Base-by-base conservation (phyloP, 2,329 filamentous ascomycete genomes). In the Phoma sp. region DNA sequence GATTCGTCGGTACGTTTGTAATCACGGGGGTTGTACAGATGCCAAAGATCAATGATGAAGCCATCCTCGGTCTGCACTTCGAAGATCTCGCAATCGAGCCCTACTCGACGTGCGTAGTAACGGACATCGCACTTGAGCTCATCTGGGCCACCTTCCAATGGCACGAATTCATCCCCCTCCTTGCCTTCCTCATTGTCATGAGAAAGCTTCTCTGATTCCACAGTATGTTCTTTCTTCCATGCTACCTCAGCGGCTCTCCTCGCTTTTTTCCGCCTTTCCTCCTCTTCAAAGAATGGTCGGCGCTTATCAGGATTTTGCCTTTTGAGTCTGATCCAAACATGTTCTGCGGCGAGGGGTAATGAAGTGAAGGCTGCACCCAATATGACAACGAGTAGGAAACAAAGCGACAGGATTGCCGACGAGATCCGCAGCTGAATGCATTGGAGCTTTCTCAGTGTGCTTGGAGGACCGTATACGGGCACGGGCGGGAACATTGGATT, bases 61-160 rank as follows among this genome's bases (percentile, higher is more conserved):
- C 93, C 93, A 67, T 98, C 93, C 72, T 97, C 93, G 0, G 93
- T 97, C 73, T 96, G 89, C 0, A 97, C 92, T 42, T 90, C 82
- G 66, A 92, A 91, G 9, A 84, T 84, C 68, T 97, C 93, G 20
- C 92, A 85, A 57, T 97, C 92, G 1, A 98, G 82, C 0, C 93
- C 93, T 12, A 96, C 92, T 11, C 93, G 83, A 17, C 91, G 83
- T 1, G 93, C 93, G 70, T 98, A 97, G 71, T 97, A 95, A 2
- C 83, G 83, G 17, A 93, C 85, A 65, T 97, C 90, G 66, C 90
- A 91, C 7, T 90, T 76, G 7, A 97, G 78, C 3, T 85, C 87
- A 72, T 97, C 93, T 6, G 83, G 84, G 0, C 92, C 92, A 14
- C 92, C 92, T 75, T 95, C 92, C 2, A 88, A 86, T 0, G 91